Base-by-base conservation (phyloP, 2,329 filamentous ascomycete genomes). In the Paraphoma chrysanthemicola region DNA sequence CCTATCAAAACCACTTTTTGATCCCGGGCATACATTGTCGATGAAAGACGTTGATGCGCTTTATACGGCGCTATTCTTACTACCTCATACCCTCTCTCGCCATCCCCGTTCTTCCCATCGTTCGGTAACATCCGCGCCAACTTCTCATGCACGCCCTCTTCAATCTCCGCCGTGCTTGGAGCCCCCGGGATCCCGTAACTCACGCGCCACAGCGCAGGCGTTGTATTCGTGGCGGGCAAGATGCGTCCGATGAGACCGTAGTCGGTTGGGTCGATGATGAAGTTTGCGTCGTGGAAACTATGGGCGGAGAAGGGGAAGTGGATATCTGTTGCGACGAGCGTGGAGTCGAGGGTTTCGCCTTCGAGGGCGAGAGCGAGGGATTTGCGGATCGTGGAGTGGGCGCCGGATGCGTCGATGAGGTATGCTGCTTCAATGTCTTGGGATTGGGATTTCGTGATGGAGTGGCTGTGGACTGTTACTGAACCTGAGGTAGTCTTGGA, bases 231-330 rank as follows among this genome's bases (percentile, higher is more conserved):
- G 0, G 67, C 61, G 12, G 71, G 59, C 10, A 67, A 67, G 16
- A 78, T 77, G 1, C 69, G 64, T 0, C 74, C 73, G 16, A 79
- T 68, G 36, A 79, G 62, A 2, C 76, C 76, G 56, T 77, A 79
- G 54, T 78, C 51, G n/a, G 68, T 48, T 0, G 66, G 63, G 47
- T 79, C 77, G 5, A 77, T 66, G 57, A 79, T 66, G 61, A 79
- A 80, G 36, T 80, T 80, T 6, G 73, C 77, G 28, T 77, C 76
- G 44, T 69, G 69, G 68, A 78, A 80, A 12, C 69, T 72, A 39
- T 78, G 66, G 11, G 67, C 60, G 8, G 74, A 64, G 56, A 78
- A 78, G 14, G 73, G 72, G 47, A 77, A 76, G 17, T 66, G 62
- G 1, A 77, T 61, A 56, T 79, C 76, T 5, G 75, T 77, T 9